Evolutionary conservation across 768 basidiomycete species (phyloP).

Genomic region (Xerocomellus dryophilus): DNA sequence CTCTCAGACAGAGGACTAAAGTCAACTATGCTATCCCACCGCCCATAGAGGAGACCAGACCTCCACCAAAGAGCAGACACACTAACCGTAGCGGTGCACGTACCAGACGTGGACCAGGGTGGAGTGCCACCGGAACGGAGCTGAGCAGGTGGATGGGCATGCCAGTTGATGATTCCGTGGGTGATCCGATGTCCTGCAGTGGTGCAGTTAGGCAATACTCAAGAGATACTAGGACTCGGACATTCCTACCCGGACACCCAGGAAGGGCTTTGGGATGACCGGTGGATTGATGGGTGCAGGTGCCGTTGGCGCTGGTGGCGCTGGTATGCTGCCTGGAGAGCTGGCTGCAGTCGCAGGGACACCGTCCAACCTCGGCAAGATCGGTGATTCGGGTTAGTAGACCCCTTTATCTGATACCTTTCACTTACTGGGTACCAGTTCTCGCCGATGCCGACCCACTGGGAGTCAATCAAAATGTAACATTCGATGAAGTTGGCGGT

Average conservation of each 20-base stretch:
- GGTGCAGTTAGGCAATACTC: not conserved
- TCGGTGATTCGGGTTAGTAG: constrained; percentile 67
- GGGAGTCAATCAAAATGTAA: constrained; percentile 88
- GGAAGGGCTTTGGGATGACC: constrained; percentile 57
- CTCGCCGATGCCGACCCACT: constrained; percentile 95
- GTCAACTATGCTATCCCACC: constrained; percentile 84
- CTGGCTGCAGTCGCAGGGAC: constrained; percentile 63
- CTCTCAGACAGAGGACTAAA: constrained; percentile 56
- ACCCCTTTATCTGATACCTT: constrained; percentile 13
- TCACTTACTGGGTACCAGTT: constrained; percentile 40
- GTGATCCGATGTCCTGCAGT: constrained; percentile 13
- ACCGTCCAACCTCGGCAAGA: constrained; percentile 82
- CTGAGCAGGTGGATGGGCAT: constrained; percentile 76
- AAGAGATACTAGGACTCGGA: constrained; percentile 62
- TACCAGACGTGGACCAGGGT: constrained; percentile 55
- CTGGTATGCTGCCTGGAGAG: constrained; percentile 61
- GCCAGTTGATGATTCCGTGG: constrained; percentile 64
- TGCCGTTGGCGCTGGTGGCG: constrained; percentile 45
- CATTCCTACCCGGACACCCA: constrained; percentile 59
- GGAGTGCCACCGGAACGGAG: constrained; percentile 79
- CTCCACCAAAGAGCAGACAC: constrained; percentile 39
- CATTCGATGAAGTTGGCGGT: constrained; percentile 96
- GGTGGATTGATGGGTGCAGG: constrained; percentile 53
- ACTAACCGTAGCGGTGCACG: constrained; percentile 36
- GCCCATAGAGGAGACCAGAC: constrained; percentile 66